These are phyloP conservation scores for Erythrobasidium hasegawianum DNA, from an alignment of 1,284 basidiomycete species.

Conservation along the genomic window DNA sequence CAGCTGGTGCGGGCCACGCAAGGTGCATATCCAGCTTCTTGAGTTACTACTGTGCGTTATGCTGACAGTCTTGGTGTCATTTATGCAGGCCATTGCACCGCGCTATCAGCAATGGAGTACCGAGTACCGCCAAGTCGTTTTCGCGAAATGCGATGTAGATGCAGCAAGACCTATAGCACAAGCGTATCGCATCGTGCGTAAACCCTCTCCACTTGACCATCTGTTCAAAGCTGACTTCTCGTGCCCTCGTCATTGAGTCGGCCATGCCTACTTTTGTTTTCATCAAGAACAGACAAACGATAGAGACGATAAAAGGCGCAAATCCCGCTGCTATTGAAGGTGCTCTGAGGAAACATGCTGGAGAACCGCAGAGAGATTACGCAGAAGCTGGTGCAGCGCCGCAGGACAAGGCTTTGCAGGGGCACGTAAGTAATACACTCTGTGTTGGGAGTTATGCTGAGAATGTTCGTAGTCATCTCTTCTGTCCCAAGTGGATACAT, in stretches of 20 bases:
- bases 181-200: constrained; percentile 35
- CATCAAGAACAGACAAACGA: constrained; percentile 31
- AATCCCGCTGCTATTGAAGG: constrained; percentile 39
- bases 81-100: constrained; percentile 27
- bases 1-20: no score
- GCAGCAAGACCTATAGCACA: constrained; percentile 36
- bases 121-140: constrained; percentile 35
- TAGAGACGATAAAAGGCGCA: constrained; percentile 42
- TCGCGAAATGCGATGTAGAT: constrained; percentile 44
- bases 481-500: constrained; percentile 39
- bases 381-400: constrained; percentile 7
- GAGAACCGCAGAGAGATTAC: constrained; percentile 15
- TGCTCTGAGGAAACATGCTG: constrained; percentile 41
- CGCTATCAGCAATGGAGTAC: constrained; percentile 18
- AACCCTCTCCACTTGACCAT: background rate
- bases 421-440: constrained; percentile 36
- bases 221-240: background rate
- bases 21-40: no score
- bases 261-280: constrained; percentile 35
- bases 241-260: constrained; percentile 13
- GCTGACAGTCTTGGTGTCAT: background rate
- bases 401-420: constrained; percentile 41
- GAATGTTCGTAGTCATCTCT: constrained; percentile 33
- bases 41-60: no score
- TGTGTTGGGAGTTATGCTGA: background rate